A percentile compares a stretch with the other conserved stretches of the same genome.
phyloP scores from a whole-genome alignment of 2,329 filamentous ascomycete species.

The Monilinia polystroma region DNA sequence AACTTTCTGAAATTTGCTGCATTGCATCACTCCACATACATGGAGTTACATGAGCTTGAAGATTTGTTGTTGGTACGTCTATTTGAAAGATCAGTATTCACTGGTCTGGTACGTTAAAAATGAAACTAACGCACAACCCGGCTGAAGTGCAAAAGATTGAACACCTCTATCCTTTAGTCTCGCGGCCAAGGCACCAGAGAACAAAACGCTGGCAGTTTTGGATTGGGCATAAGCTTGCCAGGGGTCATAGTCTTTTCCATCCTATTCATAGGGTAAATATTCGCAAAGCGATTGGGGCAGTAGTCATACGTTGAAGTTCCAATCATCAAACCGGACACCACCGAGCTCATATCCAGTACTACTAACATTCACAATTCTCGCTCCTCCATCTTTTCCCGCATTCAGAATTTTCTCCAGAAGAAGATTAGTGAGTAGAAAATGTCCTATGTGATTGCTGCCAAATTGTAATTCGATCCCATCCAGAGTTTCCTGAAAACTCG shows the following conservation, averaged over 20 bases:
- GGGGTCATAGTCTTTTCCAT: slow-evolving; percentile 30
- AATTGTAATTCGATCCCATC: slow-evolving; percentile 54
- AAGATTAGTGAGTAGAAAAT: slow-evolving; percentile 55
- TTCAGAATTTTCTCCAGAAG: slow-evolving; percentile 37
- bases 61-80: slow-evolving; percentile 28
- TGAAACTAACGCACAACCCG: slow-evolving; percentile 30
- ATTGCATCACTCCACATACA: slow-evolving; percentile 21
- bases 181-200: slow-evolving; percentile 25
- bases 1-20: not conserved
- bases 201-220: slow-evolving; percentile 46
- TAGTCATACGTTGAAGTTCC: slow-evolving; percentile 24
- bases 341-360: slow-evolving; percentile 42
- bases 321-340: slow-evolving; percentile 41
- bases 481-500: slow-evolving; percentile 27
- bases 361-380: slow-evolving; percentile 31
- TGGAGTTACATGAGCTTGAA: slow-evolving; percentile 25
- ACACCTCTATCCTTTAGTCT: slow-evolving; percentile 25
- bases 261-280: not conserved
- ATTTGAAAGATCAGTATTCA: not conserved
- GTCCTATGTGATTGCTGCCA: slow-evolving; percentile 52
- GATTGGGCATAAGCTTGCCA: slow-evolving; percentile 46
- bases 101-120: not conserved
- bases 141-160: slow-evolving; percentile 19
- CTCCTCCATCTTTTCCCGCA: slow-evolving; percentile 6
- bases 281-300: slow-evolving; percentile 23